A percentile compares a stretch with the other conserved stretches of the same genome.
phyloP scores from a whole-genome alignment of 345 rosid genomes.

The Citrus cavaleriei region DNA sequence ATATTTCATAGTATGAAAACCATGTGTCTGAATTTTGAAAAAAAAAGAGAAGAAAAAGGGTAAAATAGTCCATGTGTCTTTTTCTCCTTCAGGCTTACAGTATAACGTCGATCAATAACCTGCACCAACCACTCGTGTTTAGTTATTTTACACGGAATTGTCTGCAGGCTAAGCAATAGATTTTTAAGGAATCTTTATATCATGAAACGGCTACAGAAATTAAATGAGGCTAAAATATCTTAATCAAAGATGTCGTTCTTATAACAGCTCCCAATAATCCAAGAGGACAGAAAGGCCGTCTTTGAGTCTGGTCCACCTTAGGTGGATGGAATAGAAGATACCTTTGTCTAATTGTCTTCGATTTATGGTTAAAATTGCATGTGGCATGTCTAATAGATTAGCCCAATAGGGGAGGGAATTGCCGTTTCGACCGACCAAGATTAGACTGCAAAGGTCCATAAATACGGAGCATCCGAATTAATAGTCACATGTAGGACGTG shows the following conservation, averaged over 20 bases:
- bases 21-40: background rate
- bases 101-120: background rate
- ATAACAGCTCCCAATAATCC: background rate
- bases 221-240: background rate
- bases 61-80: too few species aligned
- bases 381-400: background rate
- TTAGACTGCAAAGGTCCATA: background rate
- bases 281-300: background rate
- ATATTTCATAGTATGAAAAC: background rate
- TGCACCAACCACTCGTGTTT: background rate
- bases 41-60: too few species aligned
- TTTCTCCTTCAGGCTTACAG: background rate
- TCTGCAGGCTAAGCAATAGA: background rate
- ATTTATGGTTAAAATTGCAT: background rate
- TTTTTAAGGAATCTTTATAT: background rate
- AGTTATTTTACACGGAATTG: too few species aligned
- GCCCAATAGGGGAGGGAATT: background rate
- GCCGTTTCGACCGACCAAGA: background rate
- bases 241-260: background rate
- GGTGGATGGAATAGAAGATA: background rate
- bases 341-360: background rate
- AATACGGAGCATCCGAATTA: background rate
- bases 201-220: background rate
- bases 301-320: background rate
- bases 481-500: constrained; percentile 27